Evolutionary conservation across 2,329 filamentous ascomycete genomes (phyloP).

Genomic region (Cercospora zeina): DNA sequence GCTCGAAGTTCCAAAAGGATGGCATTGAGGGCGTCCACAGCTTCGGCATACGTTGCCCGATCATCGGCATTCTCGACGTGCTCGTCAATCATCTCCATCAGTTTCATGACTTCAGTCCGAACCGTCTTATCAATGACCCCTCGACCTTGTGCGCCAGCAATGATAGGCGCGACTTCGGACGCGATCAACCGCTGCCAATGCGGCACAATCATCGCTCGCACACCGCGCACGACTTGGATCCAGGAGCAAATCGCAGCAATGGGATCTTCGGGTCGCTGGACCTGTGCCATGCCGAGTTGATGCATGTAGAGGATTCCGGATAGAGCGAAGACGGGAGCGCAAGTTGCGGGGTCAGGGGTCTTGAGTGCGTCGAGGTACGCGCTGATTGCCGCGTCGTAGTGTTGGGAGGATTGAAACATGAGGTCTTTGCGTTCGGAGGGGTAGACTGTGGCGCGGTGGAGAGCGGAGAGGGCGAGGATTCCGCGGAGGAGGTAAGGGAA

Average conservation of each 20-base stretch:
- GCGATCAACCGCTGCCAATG: conserved; percentile 21
- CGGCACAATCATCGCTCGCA: conserved; percentile 15
- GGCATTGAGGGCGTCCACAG: conserved; percentile 21
- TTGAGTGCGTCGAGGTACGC: conserved; percentile 18
- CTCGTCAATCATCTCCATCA: conserved; percentile 16
- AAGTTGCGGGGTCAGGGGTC: conserved; percentile 19
- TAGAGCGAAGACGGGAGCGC: conserved; percentile 21
- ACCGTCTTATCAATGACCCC: conserved; percentile 7
- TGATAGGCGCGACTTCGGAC: conserved; percentile 23
- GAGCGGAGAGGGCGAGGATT: conserved; percentile 28
- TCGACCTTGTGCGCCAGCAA: not conserved
- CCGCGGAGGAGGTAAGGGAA: conserved; percentile 30
- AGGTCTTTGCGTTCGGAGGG: conserved; percentile 22
- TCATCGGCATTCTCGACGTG: not conserved
- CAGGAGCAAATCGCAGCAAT: conserved; percentile 21
- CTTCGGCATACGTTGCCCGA: conserved; percentile 12
- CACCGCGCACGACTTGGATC: conserved; percentile 24
- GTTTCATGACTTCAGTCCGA: conserved; percentile 15
- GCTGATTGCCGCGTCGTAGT: conserved; percentile 21
- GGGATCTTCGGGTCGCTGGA: conserved; percentile 19
- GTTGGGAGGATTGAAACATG: conserved; percentile 20
- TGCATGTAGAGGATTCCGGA: conserved; percentile 22
- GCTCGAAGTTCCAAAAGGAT: conserved; percentile 17
- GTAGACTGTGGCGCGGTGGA: conserved; percentile 26
- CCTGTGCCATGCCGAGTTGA: conserved; percentile 22